These are phyloP conservation scores for Dissophora ornata DNA, from an alignment of 192 early-diverging fungal species.

Conservation along the genomic window DNA sequence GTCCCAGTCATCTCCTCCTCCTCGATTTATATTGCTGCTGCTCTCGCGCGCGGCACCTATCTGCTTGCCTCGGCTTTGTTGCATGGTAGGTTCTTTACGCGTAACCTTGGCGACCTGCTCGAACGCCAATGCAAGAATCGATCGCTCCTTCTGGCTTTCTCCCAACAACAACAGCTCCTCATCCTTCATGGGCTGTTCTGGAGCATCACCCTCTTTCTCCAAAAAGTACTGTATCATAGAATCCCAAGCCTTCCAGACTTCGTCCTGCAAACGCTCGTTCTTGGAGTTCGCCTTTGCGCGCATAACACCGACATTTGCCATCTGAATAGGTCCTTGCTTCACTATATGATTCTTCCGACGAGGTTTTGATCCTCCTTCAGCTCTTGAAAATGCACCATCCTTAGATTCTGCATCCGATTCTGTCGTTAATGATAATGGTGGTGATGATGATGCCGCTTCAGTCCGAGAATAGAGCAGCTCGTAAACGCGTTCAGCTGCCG, in stretches of 20 bases:
- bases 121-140: conserved; percentile 26
- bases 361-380: too few relatives aligned
- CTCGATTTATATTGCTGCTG: too few relatives aligned
- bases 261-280: not conserved
- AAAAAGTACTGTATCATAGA: conserved; percentile 9
- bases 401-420: too few relatives aligned
- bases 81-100: not conserved
- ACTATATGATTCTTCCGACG: conserved; percentile 29
- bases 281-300: conserved; percentile 25
- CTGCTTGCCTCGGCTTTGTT: not conserved
- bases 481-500: conserved; percentile 44
- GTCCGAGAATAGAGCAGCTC: conserved; percentile 41
- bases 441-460: not conserved
- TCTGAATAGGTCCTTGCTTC: conserved; percentile 31
- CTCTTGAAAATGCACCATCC: not conserved
- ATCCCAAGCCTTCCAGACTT: conserved; percentile 32
- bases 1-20: conserved; percentile 26
- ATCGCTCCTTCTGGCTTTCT: conserved; percentile 3
- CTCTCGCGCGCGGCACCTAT: not conserved
- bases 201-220: too few relatives aligned
- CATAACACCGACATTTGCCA: conserved; percentile 47
- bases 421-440: too few relatives aligned
- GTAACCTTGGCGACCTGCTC: conserved; percentile 34
- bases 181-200: not conserved
- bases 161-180: too few relatives aligned